These are phyloP conservation scores for Blastosporella zonata DNA, from an alignment of 1,284 basidiomycete genomes.

Conservation along the genomic window DNA sequence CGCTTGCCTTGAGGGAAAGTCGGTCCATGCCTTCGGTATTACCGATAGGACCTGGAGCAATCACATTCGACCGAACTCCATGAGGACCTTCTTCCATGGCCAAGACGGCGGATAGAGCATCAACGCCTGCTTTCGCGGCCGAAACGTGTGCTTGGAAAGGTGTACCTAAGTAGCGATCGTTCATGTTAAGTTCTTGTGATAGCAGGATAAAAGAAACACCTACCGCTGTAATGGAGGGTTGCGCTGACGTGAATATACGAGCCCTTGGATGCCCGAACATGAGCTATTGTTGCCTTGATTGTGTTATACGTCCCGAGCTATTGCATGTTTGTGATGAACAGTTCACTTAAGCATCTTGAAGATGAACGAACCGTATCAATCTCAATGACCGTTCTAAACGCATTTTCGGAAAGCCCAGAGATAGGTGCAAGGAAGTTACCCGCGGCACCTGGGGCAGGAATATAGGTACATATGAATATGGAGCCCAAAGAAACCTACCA, in stretches of 20 bases:
- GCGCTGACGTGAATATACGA: conserved; percentile 91
- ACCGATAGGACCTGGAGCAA: conserved; percentile 85
- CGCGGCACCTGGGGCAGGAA: conserved; percentile 62
- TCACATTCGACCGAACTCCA: conserved; percentile 92
- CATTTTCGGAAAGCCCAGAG: conserved; percentile 79
- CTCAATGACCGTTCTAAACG: conserved; percentile 90
- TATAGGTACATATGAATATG: background rate
- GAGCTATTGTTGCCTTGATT: conserved; percentile 82
- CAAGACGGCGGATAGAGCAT: conserved; percentile 81
- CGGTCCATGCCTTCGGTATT: conserved; percentile 86
- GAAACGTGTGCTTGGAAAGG: conserved; percentile 92
- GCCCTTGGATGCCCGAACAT: conserved; percentile 72
- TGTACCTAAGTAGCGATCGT: conserved; percentile 45
- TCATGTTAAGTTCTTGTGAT: background rate
- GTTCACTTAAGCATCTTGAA: no score
- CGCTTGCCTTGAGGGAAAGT: conserved; percentile 39
- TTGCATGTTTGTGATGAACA: background rate
- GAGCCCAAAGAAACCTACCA: conserved; percentile 45
- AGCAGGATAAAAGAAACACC: background rate
- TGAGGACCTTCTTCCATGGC: conserved; percentile 93
- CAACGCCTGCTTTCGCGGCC: conserved; percentile 93
- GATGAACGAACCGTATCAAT: conserved; percentile 76
- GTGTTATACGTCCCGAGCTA: conserved; percentile 93
- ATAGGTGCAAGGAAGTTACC: conserved; percentile 90
- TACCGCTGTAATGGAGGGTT: conserved; percentile 85